Conservation (phyloP, 1,139 yeast species). For the Pneumocystis jirovecii region DNA sequence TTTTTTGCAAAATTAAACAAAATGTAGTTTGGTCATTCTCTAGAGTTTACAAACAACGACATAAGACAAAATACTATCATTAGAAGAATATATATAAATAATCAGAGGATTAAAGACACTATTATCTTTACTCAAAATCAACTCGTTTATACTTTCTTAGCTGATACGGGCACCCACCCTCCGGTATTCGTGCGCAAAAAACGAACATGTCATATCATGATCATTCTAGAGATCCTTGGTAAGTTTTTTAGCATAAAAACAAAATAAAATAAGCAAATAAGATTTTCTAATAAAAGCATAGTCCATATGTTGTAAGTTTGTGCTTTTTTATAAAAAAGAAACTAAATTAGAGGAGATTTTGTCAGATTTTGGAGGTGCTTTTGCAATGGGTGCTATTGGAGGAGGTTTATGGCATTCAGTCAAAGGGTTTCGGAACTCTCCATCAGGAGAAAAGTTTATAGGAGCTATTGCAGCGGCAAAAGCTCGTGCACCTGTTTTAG, state of each 20-base stretch:
- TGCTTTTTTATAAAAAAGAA: background rate
- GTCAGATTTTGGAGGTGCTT: constrained; percentile 63
- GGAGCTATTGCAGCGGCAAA: constrained; percentile 86
- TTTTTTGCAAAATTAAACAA: too few relatives aligned
- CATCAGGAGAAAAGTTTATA: constrained; percentile 77
- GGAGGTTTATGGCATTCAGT: constrained; percentile 99
- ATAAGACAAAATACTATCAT: background rate
- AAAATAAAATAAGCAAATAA: background rate
- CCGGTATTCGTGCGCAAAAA: background rate
- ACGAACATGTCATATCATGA: constrained; percentile 33
- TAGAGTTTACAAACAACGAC: background rate
- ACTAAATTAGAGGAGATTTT: constrained; percentile 46
- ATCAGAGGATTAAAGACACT: too few relatives aligned
- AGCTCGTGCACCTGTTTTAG: constrained; percentile 95
- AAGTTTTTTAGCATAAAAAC: background rate
- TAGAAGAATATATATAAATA: too few relatives aligned
- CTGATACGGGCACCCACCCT: background rate
- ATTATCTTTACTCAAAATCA: background rate
- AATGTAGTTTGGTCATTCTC: too few relatives aligned
- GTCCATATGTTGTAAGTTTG: background rate
- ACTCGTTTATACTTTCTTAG: background rate
- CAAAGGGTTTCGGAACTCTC: constrained; percentile 96
- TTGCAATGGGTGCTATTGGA: constrained; percentile 41
- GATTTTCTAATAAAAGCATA: constrained; percentile 33
- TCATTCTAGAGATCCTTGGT: constrained; percentile 95